Evolutionary conservation across 2,329 filamentous ascomycete species (phyloP).

Genomic region (Colletotrichum magnum): DNA sequence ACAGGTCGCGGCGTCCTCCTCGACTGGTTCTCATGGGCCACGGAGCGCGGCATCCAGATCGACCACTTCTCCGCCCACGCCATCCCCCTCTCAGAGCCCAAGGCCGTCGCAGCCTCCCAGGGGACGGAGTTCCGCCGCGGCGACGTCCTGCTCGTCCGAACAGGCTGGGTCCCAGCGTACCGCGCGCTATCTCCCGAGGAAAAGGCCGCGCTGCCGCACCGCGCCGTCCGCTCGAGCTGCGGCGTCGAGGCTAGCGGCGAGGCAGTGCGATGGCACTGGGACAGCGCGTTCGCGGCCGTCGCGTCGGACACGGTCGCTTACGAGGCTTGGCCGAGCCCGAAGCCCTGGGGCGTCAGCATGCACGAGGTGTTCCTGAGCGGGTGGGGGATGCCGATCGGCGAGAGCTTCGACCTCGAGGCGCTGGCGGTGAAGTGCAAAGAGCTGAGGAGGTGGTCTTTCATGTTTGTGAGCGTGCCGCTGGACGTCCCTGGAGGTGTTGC

Average conservation of each 20-base stretch:
- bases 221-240: conserved; percentile 7
- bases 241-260: conserved; percentile 57
- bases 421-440: conserved; percentile 65
- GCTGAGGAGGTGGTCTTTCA: conserved; percentile 63
- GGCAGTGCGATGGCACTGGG: conserved; percentile 61
- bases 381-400: conserved; percentile 61
- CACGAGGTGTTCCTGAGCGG: conserved; percentile 64
- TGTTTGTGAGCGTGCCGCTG: conserved; percentile 62
- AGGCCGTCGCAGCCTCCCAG: conserved; percentile 7
- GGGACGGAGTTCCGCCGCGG: conserved; percentile 5
- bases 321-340: conserved; percentile 57
- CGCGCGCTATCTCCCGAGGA: conserved; percentile 53
- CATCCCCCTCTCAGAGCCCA: conserved; percentile 14
- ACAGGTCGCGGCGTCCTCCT: conserved; percentile 11
- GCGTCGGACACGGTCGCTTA: conserved; percentile 60
- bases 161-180: conserved; percentile 64
- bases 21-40: conserved; percentile 19
- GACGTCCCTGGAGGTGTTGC: conserved; percentile 62
- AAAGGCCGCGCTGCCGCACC: conserved; percentile 32
- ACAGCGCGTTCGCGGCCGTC: conserved; percentile 60
- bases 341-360: conserved; percentile 52
- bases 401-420: conserved; percentile 52
- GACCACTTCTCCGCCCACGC: conserved; percentile 12
- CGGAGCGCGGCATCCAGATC: background rate
- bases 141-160: conserved; percentile 59